Percentiles rank a stretch among this genome's conserved stretches.
phyloP scores from a whole-genome alignment of 202 grass and related monocot genomes.

The Cymbopogon flexuosus region DNA sequence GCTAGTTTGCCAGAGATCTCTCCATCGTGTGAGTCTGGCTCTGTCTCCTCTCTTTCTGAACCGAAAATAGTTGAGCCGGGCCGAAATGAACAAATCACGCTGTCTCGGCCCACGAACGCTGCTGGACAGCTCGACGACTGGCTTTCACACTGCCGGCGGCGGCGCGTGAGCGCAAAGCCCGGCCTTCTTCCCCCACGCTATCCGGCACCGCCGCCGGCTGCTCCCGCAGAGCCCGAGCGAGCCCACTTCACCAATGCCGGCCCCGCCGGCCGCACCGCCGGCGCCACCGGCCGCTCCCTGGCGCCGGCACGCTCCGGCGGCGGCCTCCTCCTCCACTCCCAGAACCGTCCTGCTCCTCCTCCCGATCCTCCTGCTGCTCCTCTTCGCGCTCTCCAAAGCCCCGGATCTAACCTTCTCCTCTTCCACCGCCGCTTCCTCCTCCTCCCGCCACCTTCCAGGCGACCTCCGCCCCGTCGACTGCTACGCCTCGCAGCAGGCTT shows the following conservation, averaged over 20 bases:
- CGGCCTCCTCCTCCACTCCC: constrained; percentile 22
- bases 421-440: background rate
- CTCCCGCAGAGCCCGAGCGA: background rate
- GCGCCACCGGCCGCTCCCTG: constrained; percentile 15
- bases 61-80: no score
- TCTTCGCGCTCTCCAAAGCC: constrained; percentile 43
- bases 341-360: constrained; percentile 35
- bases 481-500: constrained; percentile 71
- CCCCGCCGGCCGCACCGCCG: background rate
- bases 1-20: no score
- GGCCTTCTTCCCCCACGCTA: background rate
- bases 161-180: background rate
- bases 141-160: background rate
- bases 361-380: constrained; percentile 45
- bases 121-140: background rate
- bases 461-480: constrained; percentile 60
- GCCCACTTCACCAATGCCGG: constrained; percentile 22
- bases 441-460: background rate
- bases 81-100: background rate
- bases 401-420: constrained; percentile 45
- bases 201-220: background rate
- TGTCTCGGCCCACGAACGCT: background rate
- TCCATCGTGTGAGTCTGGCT: no score
- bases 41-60: no score
- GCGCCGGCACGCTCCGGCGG: constrained; percentile 28